These are phyloP conservation scores for Cubamyces sp. DNA, from an alignment of 768 basidiomycete genomes.

Conservation along the genomic window DNA sequence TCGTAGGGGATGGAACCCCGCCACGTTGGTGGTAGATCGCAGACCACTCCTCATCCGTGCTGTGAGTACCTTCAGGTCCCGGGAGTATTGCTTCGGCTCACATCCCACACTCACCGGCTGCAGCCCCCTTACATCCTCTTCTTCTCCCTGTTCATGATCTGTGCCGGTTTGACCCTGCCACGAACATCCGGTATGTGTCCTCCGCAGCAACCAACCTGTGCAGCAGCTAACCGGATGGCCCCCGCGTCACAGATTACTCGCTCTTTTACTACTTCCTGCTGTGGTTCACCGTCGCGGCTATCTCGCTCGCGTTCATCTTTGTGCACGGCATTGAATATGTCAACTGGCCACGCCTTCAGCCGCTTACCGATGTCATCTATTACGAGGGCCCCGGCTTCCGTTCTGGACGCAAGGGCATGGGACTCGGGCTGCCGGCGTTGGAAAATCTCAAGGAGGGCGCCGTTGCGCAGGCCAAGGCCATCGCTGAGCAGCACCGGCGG, in stretches of 20 bases:
- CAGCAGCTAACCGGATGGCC: constrained; percentile 4
- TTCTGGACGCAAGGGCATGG: constrained; percentile 76
- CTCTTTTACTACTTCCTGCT: constrained; percentile 83
- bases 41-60: constrained; percentile 85
- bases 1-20: constrained; percentile 69
- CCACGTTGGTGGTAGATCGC: constrained; percentile 73
- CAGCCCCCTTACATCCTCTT: constrained; percentile 85
- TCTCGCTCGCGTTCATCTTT: constrained; percentile 73
- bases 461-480: constrained; percentile 45
- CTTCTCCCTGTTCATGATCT: constrained; percentile 87
- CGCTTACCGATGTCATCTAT: constrained; percentile 76
- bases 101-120: background rate
- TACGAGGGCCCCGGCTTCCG: constrained; percentile 91
- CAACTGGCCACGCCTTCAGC: constrained; percentile 88
- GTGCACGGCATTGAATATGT: constrained; percentile 94
- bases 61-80: constrained; percentile 49
- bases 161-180: constrained; percentile 84
- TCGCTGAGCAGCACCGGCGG: constrained; percentile 32
- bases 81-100: background rate
- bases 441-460: constrained; percentile 42
- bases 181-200: constrained; percentile 75
- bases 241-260: constrained; percentile 67
- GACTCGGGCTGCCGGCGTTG: constrained; percentile 49
- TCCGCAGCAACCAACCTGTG: constrained; percentile 3
- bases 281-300: constrained; percentile 68